Conservation (phyloP, 129 eudicot genomes). For the Mikania micrantha region DNA sequence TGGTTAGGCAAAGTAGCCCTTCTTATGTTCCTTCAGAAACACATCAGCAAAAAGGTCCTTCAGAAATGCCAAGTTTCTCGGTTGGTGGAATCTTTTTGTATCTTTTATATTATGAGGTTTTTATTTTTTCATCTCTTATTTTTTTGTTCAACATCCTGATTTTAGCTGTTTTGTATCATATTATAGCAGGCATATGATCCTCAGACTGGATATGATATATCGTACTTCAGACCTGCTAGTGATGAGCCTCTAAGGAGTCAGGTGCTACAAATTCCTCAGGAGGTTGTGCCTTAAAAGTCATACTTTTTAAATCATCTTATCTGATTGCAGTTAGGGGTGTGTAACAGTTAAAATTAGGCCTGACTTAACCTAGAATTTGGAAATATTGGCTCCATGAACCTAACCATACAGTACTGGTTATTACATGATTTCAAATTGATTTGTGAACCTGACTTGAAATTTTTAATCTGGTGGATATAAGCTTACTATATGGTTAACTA, state of each 20-base stretch:
- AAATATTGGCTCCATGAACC: not conserved
- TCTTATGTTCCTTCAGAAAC: conserved; percentile 52
- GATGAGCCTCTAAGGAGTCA: conserved; percentile 63
- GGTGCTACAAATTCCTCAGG: conserved; percentile 63
- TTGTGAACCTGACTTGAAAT: not conserved
- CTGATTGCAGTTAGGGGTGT: not conserved
- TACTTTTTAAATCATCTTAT: not conserved
- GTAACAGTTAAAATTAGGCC: not conserved
- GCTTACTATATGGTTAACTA: no score
- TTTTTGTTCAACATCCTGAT: conserved; percentile 7
- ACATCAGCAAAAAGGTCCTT: conserved; percentile 51
- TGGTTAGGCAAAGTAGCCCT: conserved; percentile 45
- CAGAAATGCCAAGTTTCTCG: conserved; percentile 69
- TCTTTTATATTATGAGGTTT: not conserved
- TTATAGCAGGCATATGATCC: conserved; percentile 68
- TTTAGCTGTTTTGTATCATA: not conserved
- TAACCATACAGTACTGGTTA: not conserved
- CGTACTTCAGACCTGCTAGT: conserved; percentile 63
- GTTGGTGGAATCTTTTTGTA: conserved; percentile 34
- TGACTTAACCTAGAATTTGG: not conserved
- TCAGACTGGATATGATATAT: conserved; percentile 63
- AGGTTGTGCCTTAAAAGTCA: conserved; percentile 38
- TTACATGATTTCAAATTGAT: not conserved
- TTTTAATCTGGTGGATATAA: not conserved
- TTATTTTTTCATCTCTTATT: not conserved